Evolutionary conservation across 1,139 yeast species (phyloP), one percentile per base, ranked within the genome.

Genomic region (Yamadazyma triangularis): DNA sequence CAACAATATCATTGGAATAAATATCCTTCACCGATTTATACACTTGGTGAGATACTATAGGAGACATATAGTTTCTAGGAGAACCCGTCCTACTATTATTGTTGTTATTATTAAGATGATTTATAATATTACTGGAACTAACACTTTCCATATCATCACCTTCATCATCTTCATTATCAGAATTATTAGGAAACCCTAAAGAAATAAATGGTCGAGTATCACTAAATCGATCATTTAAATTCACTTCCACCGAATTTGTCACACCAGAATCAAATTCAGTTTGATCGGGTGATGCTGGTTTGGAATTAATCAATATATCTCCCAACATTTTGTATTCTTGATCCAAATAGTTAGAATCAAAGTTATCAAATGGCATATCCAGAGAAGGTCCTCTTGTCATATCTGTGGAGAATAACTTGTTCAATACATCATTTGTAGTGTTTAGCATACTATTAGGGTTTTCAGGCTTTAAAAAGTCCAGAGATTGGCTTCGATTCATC

Each of bases 11-110:
- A 39, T 68, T 70, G 23, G 77, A 60, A 47, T 78, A 80, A 27
- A 81, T 75, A 46, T 80, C 88, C 40, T 74, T 76, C 0, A 83
- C 84, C 1, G 73, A 66, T 46, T 76, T 79, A 39, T 79, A 75
- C 22, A 77, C 55, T 44, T 78, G 79, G 39, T 82, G 73, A 32
- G 79, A 63, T 8, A 72, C 64, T 33, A 77, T 55, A 3, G 86
- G 86, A 4, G 81, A 63, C 3, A 73, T 63, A 45, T 74, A 74
- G 15, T 47, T 28, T 18, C 20, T 18, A 7, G 6, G 6, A 18
- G 20, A 18, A 14, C 35, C 31, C 2, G 23, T 23, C 4, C 14
- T 16, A 13, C 16, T 32, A 3, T 36, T 25, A 14, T 44, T 35
- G 16, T 32, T 32, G n/a, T n/a, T n/a, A n/a, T n/a, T n/a, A 10